These are phyloP conservation scores for Neoscytalidium dimidiatum DNA, from an alignment of 2,329 filamentous ascomycete species.

Conservation along the genomic window DNA sequence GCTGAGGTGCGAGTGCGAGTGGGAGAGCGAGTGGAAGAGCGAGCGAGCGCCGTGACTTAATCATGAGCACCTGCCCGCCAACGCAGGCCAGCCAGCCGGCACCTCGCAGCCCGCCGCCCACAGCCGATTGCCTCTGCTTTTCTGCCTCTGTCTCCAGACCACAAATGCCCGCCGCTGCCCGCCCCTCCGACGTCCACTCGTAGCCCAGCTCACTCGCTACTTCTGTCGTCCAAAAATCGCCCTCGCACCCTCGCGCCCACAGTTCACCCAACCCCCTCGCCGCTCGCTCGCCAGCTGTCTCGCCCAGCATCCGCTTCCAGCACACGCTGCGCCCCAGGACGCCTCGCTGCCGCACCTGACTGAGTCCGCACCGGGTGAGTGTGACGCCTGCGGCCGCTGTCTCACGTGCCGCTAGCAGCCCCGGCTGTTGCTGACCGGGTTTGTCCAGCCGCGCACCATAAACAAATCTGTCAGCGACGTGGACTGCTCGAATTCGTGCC, in stretches of 20 bases:
- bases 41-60: slow-evolving; percentile 6
- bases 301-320: slow-evolving; percentile 15
- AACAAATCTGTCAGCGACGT: slow-evolving; percentile 29
- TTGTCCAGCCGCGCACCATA: slow-evolving; percentile 20
- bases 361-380: slow-evolving; percentile 5
- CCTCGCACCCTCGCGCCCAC: not conserved
- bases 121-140: no score
- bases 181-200: not conserved
- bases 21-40: not conserved
- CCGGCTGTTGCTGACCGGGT: slow-evolving; percentile 9
- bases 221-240: not conserved
- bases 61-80: slow-evolving; percentile 6
- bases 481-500: slow-evolving; percentile 40
- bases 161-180: slow-evolving; percentile 16
- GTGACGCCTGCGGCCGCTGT: slow-evolving; percentile 16
- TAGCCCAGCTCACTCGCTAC: not conserved
- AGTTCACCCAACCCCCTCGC: not conserved
- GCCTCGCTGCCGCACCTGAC: slow-evolving; percentile 17
- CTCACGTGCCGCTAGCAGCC: slow-evolving; percentile 15
- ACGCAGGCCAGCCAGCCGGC: not conserved
- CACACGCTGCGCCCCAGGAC: not conserved
- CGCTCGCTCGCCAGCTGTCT: slow-evolving; percentile 9
- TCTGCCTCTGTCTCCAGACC: not conserved
- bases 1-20: not conserved
- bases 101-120: no score